Percentiles rank a stretch among this genome's conserved stretches.
These are phyloP conservation scores for Aspergillus sp. DNA, from an alignment of 2,329 filamentous ascomycete genomes.

Conservation along the genomic window DNA sequence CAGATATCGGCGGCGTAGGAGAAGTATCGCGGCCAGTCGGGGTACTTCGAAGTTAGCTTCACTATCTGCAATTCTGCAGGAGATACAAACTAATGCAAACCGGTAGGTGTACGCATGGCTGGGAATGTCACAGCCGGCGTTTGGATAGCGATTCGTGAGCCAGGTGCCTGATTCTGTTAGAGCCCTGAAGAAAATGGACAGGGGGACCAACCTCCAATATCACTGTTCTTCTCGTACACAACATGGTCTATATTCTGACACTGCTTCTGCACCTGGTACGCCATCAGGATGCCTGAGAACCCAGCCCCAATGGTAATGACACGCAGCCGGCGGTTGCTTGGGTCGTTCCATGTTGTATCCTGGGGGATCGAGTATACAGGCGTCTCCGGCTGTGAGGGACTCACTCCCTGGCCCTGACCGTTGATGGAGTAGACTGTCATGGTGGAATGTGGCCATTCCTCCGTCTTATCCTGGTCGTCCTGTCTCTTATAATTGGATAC, in stretches of 20 bases:
- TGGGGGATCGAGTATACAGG: neutral
- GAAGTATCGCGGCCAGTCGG: slow-evolving; percentile 1
- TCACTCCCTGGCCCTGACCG: neutral
- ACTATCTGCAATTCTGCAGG: neutral
- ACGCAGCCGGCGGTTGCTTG: slow-evolving; percentile 1
- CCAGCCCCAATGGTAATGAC: slow-evolving; percentile 7
- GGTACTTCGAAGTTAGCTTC: neutral
- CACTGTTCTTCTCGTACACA: slow-evolving; percentile 8
- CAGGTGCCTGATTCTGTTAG: slow-evolving; percentile 8
- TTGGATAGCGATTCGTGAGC: slow-evolving; percentile 19
- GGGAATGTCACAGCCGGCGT: slow-evolving; percentile 12
- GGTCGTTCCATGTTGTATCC: neutral
- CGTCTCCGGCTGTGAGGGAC: neutral
- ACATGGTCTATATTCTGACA: neutral
- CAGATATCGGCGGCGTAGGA: slow-evolving; percentile 5
- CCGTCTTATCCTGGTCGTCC: neutral
- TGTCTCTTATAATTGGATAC: neutral
- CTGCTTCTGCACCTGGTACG: slow-evolving; percentile 8
- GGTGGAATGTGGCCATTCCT: neutral
- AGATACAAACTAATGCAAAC: neutral
- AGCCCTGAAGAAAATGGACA: neutral
- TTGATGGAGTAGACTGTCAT: neutral
- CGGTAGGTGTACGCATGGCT: slow-evolving; percentile 2
- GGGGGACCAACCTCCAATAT: neutral
- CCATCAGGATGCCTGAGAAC: neutral